These are phyloP conservation scores for Saccharomycopsis javanensis DNA, from an alignment of 805 yeast species.

Conservation along the genomic window DNA sequence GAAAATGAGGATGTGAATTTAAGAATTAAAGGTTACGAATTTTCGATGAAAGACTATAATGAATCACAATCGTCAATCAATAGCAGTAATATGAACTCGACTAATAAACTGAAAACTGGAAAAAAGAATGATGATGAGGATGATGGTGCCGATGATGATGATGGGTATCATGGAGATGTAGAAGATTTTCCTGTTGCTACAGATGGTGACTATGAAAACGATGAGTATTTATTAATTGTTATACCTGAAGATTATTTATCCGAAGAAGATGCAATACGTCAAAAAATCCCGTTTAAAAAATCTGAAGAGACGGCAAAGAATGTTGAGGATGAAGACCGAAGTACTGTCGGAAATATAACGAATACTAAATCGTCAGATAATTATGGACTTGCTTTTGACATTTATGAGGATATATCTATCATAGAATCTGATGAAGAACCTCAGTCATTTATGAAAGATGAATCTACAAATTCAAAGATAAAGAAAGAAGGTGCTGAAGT, in stretches of 20 bases:
- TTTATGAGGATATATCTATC: slow-evolving; percentile 21
- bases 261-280: slow-evolving; percentile 12
- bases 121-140: slow-evolving; percentile 23
- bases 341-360: too few relatives aligned
- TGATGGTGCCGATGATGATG: slow-evolving; percentile 1
- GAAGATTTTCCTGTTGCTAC: slow-evolving; percentile 14
- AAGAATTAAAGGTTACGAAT: slow-evolving; percentile 15
- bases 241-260: slow-evolving; percentile 12
- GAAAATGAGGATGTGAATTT: slow-evolving; percentile 29
- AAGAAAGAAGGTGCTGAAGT: background rate
- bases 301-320: slow-evolving; percentile 21
- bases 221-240: slow-evolving; percentile 15
- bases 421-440: slow-evolving; percentile 18
- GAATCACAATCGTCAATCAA: slow-evolving; percentile 10
- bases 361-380: slow-evolving; percentile 14
- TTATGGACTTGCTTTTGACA: slow-evolving; percentile 18
- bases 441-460: slow-evolving; percentile 17
- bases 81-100: slow-evolving; percentile 19
- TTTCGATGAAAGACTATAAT: slow-evolving; percentile 22
- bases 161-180: background rate
- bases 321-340: slow-evolving; percentile 22
- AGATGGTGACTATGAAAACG: slow-evolving; percentile 13
- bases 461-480: background rate
- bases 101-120: slow-evolving; percentile 19
- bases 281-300: slow-evolving; percentile 13